phyloP scores from a whole-genome alignment of 768 basidiomycete genomes.

The Pleurotus tuoliensis region DNA sequence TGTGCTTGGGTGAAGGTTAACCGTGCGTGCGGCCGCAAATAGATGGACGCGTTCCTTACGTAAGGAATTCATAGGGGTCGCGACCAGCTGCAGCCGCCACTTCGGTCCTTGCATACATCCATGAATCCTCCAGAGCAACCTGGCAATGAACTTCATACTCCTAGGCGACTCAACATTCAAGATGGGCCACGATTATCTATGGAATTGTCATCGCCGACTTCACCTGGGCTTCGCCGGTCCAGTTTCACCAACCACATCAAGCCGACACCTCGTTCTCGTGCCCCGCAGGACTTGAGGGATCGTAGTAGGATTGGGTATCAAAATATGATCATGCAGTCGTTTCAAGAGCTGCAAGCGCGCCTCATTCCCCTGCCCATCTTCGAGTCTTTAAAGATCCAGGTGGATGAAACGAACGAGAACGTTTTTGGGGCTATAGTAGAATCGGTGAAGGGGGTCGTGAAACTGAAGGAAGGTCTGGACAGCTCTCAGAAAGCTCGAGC shows the following conservation, averaged over 20 bases:
- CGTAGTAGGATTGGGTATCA: conserved; percentile 9
- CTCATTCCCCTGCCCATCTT: conserved; percentile 50
- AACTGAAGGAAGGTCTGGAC: conserved; percentile 24
- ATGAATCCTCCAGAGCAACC: no score
- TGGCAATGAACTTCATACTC: no score
- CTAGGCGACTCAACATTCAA: neutral
- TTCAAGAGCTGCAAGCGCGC: conserved; percentile 51
- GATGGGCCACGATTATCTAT: neutral
- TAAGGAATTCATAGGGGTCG: neutral
- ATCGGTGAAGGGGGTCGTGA: conserved; percentile 41
- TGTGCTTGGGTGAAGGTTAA: neutral
- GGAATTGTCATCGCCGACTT: neutral
- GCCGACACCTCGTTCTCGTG: neutral
- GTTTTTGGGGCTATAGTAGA: conserved; percentile 40
- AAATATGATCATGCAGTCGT: conserved; percentile 9
- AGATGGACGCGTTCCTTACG: neutral
- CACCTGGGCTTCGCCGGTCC: conserved; percentile 1
- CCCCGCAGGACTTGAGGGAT: neutral
- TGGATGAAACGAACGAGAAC: conserved; percentile 22
- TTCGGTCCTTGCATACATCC: no score
- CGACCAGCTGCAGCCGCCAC: no score
- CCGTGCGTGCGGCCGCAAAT: neutral
- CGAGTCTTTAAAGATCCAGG: conserved; percentile 30
- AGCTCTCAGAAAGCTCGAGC: conserved; percentile 4
- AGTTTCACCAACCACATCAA: conserved; percentile 6